phyloP scores from a whole-genome alignment of 1,284 basidiomycete species.

The Microstroma glucosiphilum region DNA sequence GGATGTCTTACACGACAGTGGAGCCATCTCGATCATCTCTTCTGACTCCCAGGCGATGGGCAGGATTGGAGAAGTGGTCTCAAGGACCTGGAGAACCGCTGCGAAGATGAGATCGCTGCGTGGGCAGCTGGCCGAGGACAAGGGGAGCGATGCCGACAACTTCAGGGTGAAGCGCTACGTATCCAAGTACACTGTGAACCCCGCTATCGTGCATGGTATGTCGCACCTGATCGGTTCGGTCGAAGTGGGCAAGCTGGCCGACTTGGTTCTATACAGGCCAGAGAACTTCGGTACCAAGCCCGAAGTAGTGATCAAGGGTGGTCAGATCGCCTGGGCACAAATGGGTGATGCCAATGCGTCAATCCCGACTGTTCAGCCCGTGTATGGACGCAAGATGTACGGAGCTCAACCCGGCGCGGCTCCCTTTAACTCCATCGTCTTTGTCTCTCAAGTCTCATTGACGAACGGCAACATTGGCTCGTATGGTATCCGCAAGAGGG shows the following conservation, averaged over 20 bases:
- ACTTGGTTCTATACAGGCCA: conserved; percentile 90
- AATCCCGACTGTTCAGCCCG: conserved; percentile 87
- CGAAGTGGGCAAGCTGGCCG: conserved; percentile 74
- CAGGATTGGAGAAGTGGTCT: conserved; percentile 80
- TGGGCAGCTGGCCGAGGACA: conserved; percentile 61
- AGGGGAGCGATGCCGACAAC: conserved; percentile 67
- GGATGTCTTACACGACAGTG: conserved; percentile 87
- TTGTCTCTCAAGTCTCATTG: conserved; percentile 69
- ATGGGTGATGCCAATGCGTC: conserved; percentile 82
- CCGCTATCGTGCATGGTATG: conserved; percentile 93
- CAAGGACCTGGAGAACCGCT: conserved; percentile 92
- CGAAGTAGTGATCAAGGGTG: conserved; percentile 87
- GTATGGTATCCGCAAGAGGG: conserved; percentile 70
- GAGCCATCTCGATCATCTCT: conserved; percentile 90
- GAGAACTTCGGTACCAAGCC: conserved; percentile 86
- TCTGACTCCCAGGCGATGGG: conserved; percentile 98
- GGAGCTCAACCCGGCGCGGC: conserved; percentile 69
- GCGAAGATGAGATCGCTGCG: conserved; percentile 80
- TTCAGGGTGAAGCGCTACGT: conserved; percentile 94
- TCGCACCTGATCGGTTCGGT: conserved; percentile 81
- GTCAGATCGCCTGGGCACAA: conserved; percentile 82
- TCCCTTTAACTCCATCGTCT: conserved; percentile 71
- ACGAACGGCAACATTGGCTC: conserved; percentile 57
- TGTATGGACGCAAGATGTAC: conserved; percentile 83
- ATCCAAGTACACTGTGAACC: conserved; percentile 95